Evolutionary conservation across 2,329 filamentous ascomycete species (phyloP).

Genomic region (Calycina herbarum): DNA sequence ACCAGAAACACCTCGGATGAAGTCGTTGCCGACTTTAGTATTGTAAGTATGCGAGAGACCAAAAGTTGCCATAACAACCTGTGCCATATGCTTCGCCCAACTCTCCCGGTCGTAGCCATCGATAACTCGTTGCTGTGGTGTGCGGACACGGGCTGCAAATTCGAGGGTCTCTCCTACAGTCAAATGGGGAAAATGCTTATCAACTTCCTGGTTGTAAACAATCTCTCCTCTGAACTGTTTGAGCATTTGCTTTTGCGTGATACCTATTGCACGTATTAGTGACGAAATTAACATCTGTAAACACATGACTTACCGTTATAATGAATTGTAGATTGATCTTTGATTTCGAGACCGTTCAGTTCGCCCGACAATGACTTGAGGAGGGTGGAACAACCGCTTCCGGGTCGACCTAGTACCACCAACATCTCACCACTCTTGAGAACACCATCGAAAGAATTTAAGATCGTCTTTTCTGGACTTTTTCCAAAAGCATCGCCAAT

Average conservation of each 20-base stretch:
- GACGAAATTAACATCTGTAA: slow-evolving; percentile 54
- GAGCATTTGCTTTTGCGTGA: slow-evolving; percentile 50
- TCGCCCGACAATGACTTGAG: slow-evolving; percentile 62
- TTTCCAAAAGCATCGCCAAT: slow-evolving; percentile 56
- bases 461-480: slow-evolving; percentile 56
- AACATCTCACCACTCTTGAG: slow-evolving; percentile 66
- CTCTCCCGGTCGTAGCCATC: slow-evolving; percentile 59
- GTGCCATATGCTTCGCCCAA: slow-evolving; percentile 42
- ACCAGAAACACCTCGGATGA: slow-evolving; percentile 67
- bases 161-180: slow-evolving; percentile 73
- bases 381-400: slow-evolving; percentile 64
- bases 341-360: slow-evolving; percentile 56
- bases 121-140: slow-evolving; percentile 57
- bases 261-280: slow-evolving; percentile 46
- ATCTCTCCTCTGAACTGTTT: slow-evolving; percentile 64
- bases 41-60: slow-evolving; percentile 70
- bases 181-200: slow-evolving; percentile 74
- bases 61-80: slow-evolving; percentile 71
- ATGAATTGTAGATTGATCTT: slow-evolving; percentile 52
- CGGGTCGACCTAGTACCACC: slow-evolving; percentile 66
- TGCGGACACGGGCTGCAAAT: slow-evolving; percentile 69
- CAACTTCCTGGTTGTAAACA: slow-evolving; percentile 74
- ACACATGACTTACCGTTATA: slow-evolving; percentile 61
- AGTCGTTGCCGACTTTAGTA: slow-evolving; percentile 75
- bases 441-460: slow-evolving; percentile 64